These are phyloP conservation scores for Paecilomyces formosus DNA, from an alignment of 2,329 filamentous ascomycete species.

Conservation along the genomic window DNA sequence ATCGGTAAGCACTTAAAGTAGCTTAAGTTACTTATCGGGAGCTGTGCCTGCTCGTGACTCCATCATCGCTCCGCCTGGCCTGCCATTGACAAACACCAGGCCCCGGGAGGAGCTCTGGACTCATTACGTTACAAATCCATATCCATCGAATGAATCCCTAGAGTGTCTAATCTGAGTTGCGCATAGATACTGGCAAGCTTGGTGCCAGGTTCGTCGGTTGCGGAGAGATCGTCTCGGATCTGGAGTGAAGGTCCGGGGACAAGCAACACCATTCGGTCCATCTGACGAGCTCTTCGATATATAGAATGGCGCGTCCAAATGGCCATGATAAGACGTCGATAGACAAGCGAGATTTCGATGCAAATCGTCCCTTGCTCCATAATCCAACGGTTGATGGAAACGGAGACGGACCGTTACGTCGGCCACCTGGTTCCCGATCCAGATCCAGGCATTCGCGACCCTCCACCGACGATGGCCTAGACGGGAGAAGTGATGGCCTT, in stretches of 20 bases:
- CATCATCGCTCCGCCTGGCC: not conserved
- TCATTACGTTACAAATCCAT: not conserved
- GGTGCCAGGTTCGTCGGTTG: not conserved
- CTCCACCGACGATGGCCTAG: slow-evolving; percentile 13
- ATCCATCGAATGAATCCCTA: not conserved
- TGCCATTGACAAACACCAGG: not conserved
- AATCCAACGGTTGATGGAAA: slow-evolving; percentile 9
- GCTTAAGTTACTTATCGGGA: not conserved
- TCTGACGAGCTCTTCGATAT: not conserved
- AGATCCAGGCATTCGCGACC: slow-evolving; percentile 10
- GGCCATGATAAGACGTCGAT: slow-evolving; percentile 16
- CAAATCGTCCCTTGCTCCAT: slow-evolving; percentile 26
- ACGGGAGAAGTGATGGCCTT: slow-evolving; percentile 39
- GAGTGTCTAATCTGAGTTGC: not conserved
- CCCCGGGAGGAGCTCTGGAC: not conserved
- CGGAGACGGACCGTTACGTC: slow-evolving; percentile 2
- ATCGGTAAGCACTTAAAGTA: too few species aligned
- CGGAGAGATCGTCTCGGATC: not conserved
- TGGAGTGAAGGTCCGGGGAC: not conserved
- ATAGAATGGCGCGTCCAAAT: slow-evolving; percentile 4
- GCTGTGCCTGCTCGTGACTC: not conserved
- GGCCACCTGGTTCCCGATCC: not conserved
- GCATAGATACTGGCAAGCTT: not conserved
- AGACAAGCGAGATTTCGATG: slow-evolving; percentile 42
- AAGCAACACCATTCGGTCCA: not conserved